These are phyloP conservation scores for Cotoneaster glaucophyllus DNA, from an alignment of 306 rosid genomes.

Conservation along the genomic window DNA sequence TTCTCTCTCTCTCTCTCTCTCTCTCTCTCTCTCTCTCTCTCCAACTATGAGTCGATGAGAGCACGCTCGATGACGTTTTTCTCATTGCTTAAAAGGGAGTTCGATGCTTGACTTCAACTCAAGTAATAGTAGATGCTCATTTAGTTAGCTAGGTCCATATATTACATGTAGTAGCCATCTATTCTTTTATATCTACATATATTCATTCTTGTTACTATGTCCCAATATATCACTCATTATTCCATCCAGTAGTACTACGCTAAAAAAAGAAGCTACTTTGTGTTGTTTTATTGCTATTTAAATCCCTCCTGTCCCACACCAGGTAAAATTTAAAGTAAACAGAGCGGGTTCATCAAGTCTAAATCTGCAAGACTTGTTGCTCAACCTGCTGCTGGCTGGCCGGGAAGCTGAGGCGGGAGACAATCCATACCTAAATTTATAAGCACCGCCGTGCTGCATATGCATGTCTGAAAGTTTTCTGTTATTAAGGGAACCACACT, in stretches of 20 bases:
- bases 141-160: neutral
- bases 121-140: conserved; percentile 17
- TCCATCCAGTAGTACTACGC: neutral
- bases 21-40: conserved; percentile 6
- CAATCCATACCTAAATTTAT: neutral
- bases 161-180: conserved; percentile 4
- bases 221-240: neutral
- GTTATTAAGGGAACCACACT: too few relatives aligned
- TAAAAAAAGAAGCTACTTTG: neutral
- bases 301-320: neutral
- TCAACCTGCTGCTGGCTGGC: neutral
- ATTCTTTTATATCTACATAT: neutral
- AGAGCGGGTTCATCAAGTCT: neutral
- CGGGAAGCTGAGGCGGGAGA: neutral
- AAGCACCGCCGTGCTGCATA: neutral
- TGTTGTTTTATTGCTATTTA: neutral
- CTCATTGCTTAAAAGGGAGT: conserved; percentile 51
- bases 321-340: neutral
- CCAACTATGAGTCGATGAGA: conserved; percentile 29
- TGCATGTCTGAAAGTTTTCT: neutral
- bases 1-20: neutral
- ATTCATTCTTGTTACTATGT: neutral
- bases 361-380: conserved; percentile 3
- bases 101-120: conserved; percentile 48
- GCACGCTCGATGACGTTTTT: conserved; percentile 76